A percentile compares a stretch with the other conserved stretches of the same genome.
phyloP scores from a whole-genome alignment of 495 filamentous ascomycete species.

The Haplographium delicatum region DNA sequence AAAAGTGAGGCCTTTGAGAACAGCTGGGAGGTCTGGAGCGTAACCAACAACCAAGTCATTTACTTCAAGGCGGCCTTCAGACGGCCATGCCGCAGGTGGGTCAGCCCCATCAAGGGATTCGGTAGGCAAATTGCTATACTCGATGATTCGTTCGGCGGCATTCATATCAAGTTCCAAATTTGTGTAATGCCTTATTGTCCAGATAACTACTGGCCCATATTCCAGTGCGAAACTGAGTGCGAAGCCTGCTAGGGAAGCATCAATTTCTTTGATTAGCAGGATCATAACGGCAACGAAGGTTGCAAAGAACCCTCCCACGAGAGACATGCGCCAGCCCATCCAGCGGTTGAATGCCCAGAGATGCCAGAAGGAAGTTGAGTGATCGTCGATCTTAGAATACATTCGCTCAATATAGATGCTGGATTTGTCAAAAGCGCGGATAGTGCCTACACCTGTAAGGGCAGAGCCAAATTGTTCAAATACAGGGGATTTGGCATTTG shows the following conservation, averaged over 20 bases:
- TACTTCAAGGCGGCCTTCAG: constrained; percentile 69
- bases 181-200: constrained; percentile 48
- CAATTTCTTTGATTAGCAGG: constrained; percentile 55
- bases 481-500: constrained; percentile 65
- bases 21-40: constrained; percentile 67
- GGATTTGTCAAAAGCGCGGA: constrained; percentile 65
- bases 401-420: constrained; percentile 61
- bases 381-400: constrained; percentile 60
- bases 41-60: constrained; percentile 69
- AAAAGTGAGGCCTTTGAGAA: constrained; percentile 72
- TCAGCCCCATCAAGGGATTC: constrained; percentile 57
- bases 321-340: constrained; percentile 66
- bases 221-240: constrained; percentile 58
- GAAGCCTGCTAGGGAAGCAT: constrained; percentile 75
- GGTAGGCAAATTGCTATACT: constrained; percentile 68
- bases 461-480: constrained; percentile 72
- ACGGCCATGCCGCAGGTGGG: constrained; percentile 76
- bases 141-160: constrained; percentile 72
- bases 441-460: constrained; percentile 66
- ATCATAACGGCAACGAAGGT: constrained; percentile 59
- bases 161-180: constrained; percentile 80
- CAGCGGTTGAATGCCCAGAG: constrained; percentile 69
- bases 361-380: constrained; percentile 57
- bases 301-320: constrained; percentile 67
- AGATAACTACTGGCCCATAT: constrained; percentile 51